Evolutionary conservation across 2,329 filamentous ascomycete species (phyloP).

Genomic region (Chalara sp.): DNA sequence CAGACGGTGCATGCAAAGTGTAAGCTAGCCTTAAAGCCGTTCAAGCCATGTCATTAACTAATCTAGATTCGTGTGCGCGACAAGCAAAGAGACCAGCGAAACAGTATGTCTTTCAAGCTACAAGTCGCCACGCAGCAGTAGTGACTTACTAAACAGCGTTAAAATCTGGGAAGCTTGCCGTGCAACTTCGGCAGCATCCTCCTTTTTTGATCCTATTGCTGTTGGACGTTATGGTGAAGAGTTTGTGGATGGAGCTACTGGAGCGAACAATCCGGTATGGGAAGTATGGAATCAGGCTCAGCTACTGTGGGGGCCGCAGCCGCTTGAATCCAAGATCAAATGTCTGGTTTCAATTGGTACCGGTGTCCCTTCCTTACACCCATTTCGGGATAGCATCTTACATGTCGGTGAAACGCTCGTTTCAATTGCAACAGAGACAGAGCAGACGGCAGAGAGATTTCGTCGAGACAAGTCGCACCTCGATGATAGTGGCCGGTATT

Average conservation of each 20-base stretch:
- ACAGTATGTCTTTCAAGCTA: slow-evolving; percentile 30
- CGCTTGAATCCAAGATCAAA: slow-evolving; percentile 25
- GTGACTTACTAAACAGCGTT: slow-evolving; percentile 3
- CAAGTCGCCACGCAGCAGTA: slow-evolving; percentile 15
- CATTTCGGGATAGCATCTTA: slow-evolving; percentile 23
- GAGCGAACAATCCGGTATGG: slow-evolving; percentile 39
- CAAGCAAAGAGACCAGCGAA: slow-evolving; percentile 25
- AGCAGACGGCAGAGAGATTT: slow-evolving; percentile 33
- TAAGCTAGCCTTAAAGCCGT: slow-evolving; percentile 8
- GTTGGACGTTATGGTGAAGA: neutral
- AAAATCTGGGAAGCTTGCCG: slow-evolving; percentile 37
- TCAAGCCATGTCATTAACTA: neutral
- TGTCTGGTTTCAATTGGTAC: slow-evolving; percentile 36
- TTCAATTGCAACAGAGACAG: slow-evolving; percentile 31
- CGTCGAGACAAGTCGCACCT: slow-evolving; percentile 27
- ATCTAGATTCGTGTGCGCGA: slow-evolving; percentile 24
- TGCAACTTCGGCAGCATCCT: slow-evolving; percentile 22
- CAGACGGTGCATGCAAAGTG: slow-evolving; percentile 24
- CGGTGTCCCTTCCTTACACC: slow-evolving; percentile 24
- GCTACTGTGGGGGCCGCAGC: slow-evolving; percentile 26
- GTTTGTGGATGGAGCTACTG: slow-evolving; percentile 37
- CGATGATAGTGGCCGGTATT: slow-evolving; percentile 30
- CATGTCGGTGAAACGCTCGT: slow-evolving; percentile 20
- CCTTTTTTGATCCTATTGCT: neutral
- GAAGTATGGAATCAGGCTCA: slow-evolving; percentile 33